Conservation (phyloP, 2,329 filamentous ascomycete genomes). For the Clathrospora elynae region DNA sequence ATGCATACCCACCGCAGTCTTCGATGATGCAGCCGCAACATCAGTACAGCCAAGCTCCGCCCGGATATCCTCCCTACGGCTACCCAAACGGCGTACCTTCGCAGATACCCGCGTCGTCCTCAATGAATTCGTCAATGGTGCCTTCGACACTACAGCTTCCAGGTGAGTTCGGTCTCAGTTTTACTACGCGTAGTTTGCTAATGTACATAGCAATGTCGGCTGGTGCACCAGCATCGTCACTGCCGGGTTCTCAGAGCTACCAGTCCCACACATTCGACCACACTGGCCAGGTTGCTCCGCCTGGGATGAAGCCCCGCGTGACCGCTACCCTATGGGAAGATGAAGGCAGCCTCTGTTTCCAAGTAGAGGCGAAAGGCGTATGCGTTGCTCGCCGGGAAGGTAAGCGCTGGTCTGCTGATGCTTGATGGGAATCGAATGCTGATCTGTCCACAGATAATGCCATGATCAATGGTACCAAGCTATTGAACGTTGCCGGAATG, state of each 20-base stretch:
- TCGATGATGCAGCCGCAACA: slow-evolving; percentile 72
- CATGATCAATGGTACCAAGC: slow-evolving; percentile 98
- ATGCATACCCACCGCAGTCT: slow-evolving; percentile 71
- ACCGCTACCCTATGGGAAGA: slow-evolving; percentile 98
- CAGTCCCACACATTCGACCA: slow-evolving; percentile 70
- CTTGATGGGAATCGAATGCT: not conserved
- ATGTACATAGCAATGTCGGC: slow-evolving; percentile 41
- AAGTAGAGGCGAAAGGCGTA: slow-evolving; percentile 94
- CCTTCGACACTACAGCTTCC: slow-evolving; percentile 72
- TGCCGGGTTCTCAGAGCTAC: slow-evolving; percentile 41
- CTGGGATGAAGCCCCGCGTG: slow-evolving; percentile 93
- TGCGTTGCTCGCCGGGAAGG: slow-evolving; percentile 94
- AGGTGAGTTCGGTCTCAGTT: slow-evolving; percentile 47
- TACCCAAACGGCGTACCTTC: slow-evolving; percentile 80
- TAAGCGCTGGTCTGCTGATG: slow-evolving; percentile 45
- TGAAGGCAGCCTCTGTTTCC: slow-evolving; percentile 95
- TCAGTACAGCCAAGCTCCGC: slow-evolving; percentile 65
- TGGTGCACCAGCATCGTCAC: slow-evolving; percentile 34
- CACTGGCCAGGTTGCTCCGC: slow-evolving; percentile 89
- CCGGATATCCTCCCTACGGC: slow-evolving; percentile 70
- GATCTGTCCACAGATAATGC: slow-evolving; percentile 73
- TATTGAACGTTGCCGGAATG: slow-evolving; percentile 97
- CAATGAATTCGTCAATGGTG: slow-evolving; percentile 68
- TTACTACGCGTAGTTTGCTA: slow-evolving; percentile 3
- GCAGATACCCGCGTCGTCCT: slow-evolving; percentile 70